Evolutionary conservation across 139 green algal species (phyloP), one percentile per base, ranked within the genome.

Genomic region (Asterochloris sp.): DNA sequence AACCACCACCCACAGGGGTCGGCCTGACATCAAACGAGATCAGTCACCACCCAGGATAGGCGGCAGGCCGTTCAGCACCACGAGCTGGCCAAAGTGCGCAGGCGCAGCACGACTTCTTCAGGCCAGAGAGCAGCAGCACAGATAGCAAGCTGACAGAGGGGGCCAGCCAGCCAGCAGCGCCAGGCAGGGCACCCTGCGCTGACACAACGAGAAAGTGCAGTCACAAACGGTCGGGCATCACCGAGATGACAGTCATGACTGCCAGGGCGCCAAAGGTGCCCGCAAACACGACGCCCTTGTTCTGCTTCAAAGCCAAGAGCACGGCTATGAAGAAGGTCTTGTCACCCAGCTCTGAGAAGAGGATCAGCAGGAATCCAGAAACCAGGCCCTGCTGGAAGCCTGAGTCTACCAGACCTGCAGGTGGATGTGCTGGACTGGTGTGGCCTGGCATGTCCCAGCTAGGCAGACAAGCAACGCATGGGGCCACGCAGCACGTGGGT

Each of bases 281-380:
- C 12, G 83, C 84, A 85, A 99, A 99, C 6, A 99, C 96, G 12
- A 89, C 38, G 13, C 64, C 54, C 76, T 92, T 90, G 14, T 89
- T 81, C 64, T 92, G 85, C 78, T 92, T 89, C 66, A 97, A 80
- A 0, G 95, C 93, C 68, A 98, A 88, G 69, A 98, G 89, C 77
- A 98, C 78, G 2, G 97, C 97, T 62, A 99, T 98, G 88, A 99
- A 99, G 89, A 99, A 99, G 0, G 97, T 99, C 82, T 99, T 99
- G 89, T 99, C 97, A 29, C 97, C 97, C 8, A 99, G 94, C 86
- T 99, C 97, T 13, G 89, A 95, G 86, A 99, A 98, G 77, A 99
- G 92, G 68, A 99, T 98, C 0, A 99, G 92, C 27, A 99, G 88
- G 76, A 99, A 96, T 1, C 92, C 93, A 21, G 93, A 93, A 11